phyloP scores from a whole-genome alignment of 1,284 basidiomycete species.

The Boletus semigastroideus region DNA sequence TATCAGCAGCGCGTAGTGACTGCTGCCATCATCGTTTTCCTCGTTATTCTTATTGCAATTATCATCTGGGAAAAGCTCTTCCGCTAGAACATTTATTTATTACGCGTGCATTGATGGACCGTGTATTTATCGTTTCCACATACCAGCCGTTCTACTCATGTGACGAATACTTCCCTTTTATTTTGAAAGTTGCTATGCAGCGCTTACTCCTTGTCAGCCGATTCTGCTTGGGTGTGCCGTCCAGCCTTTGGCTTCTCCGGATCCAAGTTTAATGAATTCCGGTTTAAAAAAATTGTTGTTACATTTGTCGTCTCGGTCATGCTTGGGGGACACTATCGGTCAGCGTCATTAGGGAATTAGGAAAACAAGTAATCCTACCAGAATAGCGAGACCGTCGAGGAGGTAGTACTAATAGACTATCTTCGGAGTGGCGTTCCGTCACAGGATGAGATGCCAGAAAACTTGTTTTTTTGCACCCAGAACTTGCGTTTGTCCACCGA shows the following conservation, averaged over 20 bases:
- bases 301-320: slow-evolving; percentile 62
- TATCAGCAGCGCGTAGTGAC: slow-evolving; percentile 78
- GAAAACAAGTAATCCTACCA: slow-evolving; percentile 58
- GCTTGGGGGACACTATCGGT: slow-evolving; percentile 60
- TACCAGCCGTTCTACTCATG: slow-evolving; percentile 18
- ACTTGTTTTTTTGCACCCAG: too few relatives aligned
- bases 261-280: too few relatives aligned
- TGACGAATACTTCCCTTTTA: slow-evolving; percentile 12
- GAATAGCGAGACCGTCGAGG: slow-evolving; percentile 57
- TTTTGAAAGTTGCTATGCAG: not conserved
- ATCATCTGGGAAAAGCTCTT: slow-evolving; percentile 73
- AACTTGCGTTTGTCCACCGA: too few relatives aligned
- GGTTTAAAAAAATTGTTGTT: too few relatives aligned
- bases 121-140: slow-evolving; percentile 32
- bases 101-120: slow-evolving; percentile 16
- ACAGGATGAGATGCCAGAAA: too few relatives aligned
- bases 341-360: slow-evolving; percentile 62
- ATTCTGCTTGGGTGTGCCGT: too few relatives aligned
- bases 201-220: too few relatives aligned
- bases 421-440: slow-evolving; percentile 35
- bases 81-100: slow-evolving; percentile 30
- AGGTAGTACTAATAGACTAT: slow-evolving; percentile 43
- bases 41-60: slow-evolving; percentile 67
- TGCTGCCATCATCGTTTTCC: slow-evolving; percentile 64
- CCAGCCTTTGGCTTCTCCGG: too few relatives aligned